These are phyloP conservation scores for Fusarium circinatum DNA, from an alignment of 2,329 filamentous ascomycete species.

Conservation along the genomic window DNA sequence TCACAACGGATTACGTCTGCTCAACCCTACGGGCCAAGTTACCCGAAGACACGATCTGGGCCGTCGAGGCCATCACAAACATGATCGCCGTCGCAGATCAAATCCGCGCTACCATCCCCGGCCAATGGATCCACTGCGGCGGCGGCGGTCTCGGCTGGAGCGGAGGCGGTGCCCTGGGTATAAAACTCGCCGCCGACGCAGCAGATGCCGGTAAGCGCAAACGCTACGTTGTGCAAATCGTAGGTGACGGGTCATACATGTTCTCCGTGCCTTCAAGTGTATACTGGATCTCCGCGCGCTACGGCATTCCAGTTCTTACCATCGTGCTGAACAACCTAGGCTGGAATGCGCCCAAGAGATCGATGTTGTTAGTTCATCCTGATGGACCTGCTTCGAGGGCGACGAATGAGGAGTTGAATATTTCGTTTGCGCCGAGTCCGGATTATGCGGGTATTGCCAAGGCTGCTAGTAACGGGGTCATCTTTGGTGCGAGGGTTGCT, in stretches of 20 bases:
- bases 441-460: conserved; percentile 12
- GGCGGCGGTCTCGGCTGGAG: conserved; percentile 19
- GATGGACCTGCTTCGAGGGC: conserved; percentile 7
- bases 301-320: conserved; percentile 6
- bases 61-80: conserved; percentile 17
- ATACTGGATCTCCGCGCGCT: conserved; percentile 22
- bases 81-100: background rate
- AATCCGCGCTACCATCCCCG: conserved; percentile 1
- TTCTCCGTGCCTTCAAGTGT: conserved; percentile 20
- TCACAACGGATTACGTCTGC: conserved; percentile 5
- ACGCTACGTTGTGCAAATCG: conserved; percentile 9
- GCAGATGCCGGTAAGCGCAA: background rate
- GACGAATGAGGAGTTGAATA: conserved; percentile 10
- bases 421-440: conserved; percentile 8
- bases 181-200: conserved; percentile 11
- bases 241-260: conserved; percentile 23
- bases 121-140: conserved; percentile 19
- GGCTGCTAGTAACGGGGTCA: background rate
- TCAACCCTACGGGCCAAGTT: background rate
- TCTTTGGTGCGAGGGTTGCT: background rate
- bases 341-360: conserved; percentile 7
- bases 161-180: conserved; percentile 8
- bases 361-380: conserved; percentile 2
- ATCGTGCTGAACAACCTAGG: conserved; percentile 21
- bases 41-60: background rate